Evolutionary conservation across 768 basidiomycete genomes (phyloP).

Genomic region (Russula lepida): DNA sequence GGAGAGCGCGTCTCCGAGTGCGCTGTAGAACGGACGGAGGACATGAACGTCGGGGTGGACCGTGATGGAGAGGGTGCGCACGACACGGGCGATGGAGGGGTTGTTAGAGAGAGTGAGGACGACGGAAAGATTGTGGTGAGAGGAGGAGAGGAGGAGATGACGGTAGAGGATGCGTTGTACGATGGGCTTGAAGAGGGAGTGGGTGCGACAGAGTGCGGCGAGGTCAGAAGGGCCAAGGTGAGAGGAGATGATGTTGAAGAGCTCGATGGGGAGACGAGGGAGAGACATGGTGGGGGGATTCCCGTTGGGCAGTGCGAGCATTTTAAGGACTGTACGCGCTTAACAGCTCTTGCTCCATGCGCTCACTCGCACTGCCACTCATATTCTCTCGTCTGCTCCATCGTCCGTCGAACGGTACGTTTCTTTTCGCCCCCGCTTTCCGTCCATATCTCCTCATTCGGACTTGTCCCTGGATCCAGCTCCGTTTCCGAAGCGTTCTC

Average conservation of each 20-base stretch:
- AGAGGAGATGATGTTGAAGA: constrained; percentile 45
- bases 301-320: background rate
- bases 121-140: constrained; percentile 39
- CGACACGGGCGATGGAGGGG: constrained; percentile 50
- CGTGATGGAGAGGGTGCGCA: constrained; percentile 53
- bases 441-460: background rate
- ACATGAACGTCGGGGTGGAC: constrained; percentile 35
- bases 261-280: constrained; percentile 48
- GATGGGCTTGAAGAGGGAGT: constrained; percentile 35
- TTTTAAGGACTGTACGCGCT: background rate
- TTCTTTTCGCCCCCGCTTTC: background rate
- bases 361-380: background rate
- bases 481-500: constrained; percentile 24
- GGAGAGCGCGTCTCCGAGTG: constrained; percentile 45
- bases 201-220: constrained; percentile 40
- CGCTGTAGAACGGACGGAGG: constrained; percentile 40
- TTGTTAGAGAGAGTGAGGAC: constrained; percentile 48
- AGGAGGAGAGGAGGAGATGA: constrained; percentile 39
- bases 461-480: constrained; percentile 18
- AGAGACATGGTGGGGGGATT: constrained; percentile 36
- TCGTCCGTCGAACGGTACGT: background rate
- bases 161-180: constrained; percentile 61
- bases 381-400: background rate
- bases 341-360: background rate
- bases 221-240: constrained; percentile 33